Conservation (phyloP, 768 basidiomycete species). For the Mycena albidolilacea region DNA sequence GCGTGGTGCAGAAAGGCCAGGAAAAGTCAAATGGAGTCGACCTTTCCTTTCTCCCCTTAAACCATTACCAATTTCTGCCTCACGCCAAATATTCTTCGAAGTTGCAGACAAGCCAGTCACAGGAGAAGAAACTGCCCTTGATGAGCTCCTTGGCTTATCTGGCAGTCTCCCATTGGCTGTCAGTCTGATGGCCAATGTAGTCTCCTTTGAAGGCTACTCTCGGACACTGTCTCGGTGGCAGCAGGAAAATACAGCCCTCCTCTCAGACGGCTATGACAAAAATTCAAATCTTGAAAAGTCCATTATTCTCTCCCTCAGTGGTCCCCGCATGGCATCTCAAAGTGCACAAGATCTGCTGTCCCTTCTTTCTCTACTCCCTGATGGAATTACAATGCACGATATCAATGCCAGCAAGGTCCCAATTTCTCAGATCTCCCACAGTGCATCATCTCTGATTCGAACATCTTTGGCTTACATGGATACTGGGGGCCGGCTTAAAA, state of each 20-base stretch:
- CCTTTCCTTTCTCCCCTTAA: too few species aligned
- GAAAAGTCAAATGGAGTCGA: too few species aligned
- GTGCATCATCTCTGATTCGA: not conserved
- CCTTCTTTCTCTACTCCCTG: not conserved
- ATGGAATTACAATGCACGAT: not conserved
- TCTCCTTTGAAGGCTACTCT: conserved; percentile 1
- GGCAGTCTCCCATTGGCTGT: not conserved
- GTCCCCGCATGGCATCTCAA: not conserved
- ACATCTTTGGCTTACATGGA: not conserved
- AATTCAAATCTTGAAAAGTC: not conserved
- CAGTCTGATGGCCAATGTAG: conserved; percentile 2
- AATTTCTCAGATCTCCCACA: not conserved
- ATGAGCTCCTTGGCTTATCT: not conserved
- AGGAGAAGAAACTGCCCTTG: not conserved
- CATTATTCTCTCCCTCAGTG: not conserved
- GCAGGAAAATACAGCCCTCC: not conserved
- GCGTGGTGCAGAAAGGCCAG: not conserved
- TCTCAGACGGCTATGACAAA: not conserved
- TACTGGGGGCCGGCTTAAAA: not conserved
- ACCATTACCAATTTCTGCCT: too few species aligned
- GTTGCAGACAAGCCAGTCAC: not conserved
- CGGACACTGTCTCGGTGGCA: not conserved
- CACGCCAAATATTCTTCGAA: not conserved
- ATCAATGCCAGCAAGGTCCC: not conserved
- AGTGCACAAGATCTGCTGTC: not conserved